Evolutionary conservation across 345 rosid genomes (phyloP).

Genomic region (Heritiera littoralis): DNA sequence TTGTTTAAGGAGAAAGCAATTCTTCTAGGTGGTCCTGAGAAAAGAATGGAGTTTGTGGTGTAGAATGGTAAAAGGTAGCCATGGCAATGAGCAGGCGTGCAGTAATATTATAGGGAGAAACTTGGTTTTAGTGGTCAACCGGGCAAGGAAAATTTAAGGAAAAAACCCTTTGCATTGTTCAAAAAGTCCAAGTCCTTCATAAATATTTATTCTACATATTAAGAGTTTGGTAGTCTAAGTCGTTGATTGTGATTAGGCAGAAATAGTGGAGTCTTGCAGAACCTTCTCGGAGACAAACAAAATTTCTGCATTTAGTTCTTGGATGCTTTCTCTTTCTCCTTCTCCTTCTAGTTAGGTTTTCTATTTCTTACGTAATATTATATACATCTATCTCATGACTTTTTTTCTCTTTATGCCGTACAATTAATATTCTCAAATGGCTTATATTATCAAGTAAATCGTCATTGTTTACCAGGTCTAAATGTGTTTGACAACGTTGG

Average conservation of each 20-base stretch:
- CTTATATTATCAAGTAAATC: too few species aligned
- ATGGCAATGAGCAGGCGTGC: not conserved
- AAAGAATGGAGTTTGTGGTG: not conserved
- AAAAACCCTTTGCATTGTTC: not conserved
- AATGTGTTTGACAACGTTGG: too few species aligned
- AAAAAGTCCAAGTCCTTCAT: not conserved
- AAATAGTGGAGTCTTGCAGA: not conserved
- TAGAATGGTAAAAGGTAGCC: not conserved
- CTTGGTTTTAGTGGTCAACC: not conserved
- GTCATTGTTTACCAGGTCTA: too few species aligned
- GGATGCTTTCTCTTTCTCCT: too few species aligned
- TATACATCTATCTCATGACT: too few species aligned
- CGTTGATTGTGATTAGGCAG: not conserved
- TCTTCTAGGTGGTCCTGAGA: too few species aligned
- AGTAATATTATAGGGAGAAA: not conserved
- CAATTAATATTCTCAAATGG: too few species aligned
- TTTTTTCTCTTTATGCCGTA: too few species aligned
- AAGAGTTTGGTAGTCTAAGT: not conserved
- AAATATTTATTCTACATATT: too few species aligned
- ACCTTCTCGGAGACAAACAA: slow-evolving; percentile 5
- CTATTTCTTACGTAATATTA: not conserved
- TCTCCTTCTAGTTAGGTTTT: too few species aligned
- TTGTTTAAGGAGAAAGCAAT: too few species aligned
- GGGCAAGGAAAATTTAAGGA: not conserved
- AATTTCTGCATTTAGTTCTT: not conserved